A percentile compares a stretch with the other conserved stretches of the same genome.
These are phyloP conservation scores for Cytidiella melzeri DNA, from an alignment of 768 basidiomycete species.

Conservation along the genomic window DNA sequence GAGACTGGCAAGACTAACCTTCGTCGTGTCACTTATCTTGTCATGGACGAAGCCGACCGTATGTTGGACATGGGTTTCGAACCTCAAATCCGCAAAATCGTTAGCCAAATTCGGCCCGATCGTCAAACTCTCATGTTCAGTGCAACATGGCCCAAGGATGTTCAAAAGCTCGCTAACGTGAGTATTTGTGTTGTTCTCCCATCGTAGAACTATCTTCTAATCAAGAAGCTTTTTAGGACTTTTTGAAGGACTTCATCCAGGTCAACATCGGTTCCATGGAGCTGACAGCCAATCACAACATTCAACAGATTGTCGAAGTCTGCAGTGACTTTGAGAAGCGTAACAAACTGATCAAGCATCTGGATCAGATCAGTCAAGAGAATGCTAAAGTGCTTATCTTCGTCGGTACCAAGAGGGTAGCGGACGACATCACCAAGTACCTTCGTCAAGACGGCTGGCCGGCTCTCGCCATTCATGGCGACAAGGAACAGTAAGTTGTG, in stretches of 20 bases:
- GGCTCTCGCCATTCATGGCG: conserved; percentile 98
- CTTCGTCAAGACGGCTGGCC: conserved; percentile 99
- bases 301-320: conserved; percentile 92
- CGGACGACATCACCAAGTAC: conserved; percentile 98
- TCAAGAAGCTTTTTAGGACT: conserved; percentile 55
- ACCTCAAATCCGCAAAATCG: conserved; percentile 98
- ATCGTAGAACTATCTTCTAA: not conserved
- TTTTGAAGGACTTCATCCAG: conserved; percentile 94
- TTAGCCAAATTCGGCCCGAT: conserved; percentile 95
- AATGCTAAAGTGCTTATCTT: conserved; percentile 99
- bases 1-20: conserved; percentile 96
- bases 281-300: conserved; percentile 96
- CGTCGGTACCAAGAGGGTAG: conserved; percentile 94
- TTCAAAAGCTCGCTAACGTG: conserved; percentile 92
- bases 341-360: conserved; percentile 90
- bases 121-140: conserved; percentile 99
- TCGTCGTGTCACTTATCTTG: conserved; percentile 92
- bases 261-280: conserved; percentile 99
- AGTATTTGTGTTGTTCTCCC: conserved; percentile 11
- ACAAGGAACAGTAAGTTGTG: conserved; percentile 87
- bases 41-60: conserved; percentile 99
- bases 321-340: conserved; percentile 98
- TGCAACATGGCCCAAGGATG: conserved; percentile 99
- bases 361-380: conserved; percentile 93
- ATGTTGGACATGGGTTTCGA: conserved; percentile 99